Base-by-base conservation (phyloP, 2,329 filamentous ascomycete species). In the Hypoxylon sp. region DNA sequence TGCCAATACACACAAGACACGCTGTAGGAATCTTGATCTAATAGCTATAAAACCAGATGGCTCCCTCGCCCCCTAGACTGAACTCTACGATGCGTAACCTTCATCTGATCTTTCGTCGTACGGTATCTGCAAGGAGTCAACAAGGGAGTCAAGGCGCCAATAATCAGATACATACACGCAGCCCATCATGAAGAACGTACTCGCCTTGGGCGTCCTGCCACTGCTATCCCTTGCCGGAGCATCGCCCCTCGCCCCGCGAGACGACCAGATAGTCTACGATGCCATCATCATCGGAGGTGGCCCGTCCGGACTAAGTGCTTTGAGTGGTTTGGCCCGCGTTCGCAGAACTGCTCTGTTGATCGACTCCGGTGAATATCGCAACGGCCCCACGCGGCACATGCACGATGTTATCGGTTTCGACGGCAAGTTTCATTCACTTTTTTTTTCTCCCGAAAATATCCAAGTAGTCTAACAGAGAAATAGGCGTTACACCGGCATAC, bases 321-420 rank as follows among this genome's bases (percentile, higher is more conserved):
- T 86, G 51, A 88, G 85, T 58, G 85, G 82, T 43, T 79, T 89
- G n/a, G 85, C 83, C 6, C 84, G 87, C 15, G 85, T 89, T 13
- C 80, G 82, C 11, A 79, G 86, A 13, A 83, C 80, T 5, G 81
- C 82, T 0, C 75, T 88, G 6, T 72, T 89, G 43, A 82, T 89
- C 55, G 87, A 89, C 71, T 87, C 84, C 19, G 83, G 81, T 11
- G 77, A 81, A 28, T 89, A 89, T 67, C 83, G 87, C 53, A 89
- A 89, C 70, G 79, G 55, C 1, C 76, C 80, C 0, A 88, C 87
- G 0, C 76, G 86, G 13, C 81, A 87, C 65, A 84, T 88, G 80
- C 87, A 89, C 73, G 87, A 89, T 71, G 83, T 89, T 0, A 77
- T 88, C 24, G 86, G 85, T 2, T 85, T 81, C 59, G 86, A 89